phyloP scores from a whole-genome alignment of 768 basidiomycete genomes.

The Mycena vitilis region DNA sequence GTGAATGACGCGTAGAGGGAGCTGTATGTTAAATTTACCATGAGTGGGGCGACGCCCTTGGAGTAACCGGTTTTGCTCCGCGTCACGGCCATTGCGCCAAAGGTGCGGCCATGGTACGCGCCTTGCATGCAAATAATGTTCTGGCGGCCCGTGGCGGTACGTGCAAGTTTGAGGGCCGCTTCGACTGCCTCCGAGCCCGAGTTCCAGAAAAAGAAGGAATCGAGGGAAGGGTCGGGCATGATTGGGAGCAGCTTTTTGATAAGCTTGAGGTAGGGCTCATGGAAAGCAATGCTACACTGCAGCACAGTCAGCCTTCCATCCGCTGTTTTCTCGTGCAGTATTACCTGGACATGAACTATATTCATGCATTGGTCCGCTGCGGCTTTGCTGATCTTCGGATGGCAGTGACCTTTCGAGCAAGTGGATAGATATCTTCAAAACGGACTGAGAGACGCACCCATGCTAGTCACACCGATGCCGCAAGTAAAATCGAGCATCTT shows the following conservation, averaged over 20 bases:
- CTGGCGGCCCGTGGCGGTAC: slow-evolving; percentile 80
- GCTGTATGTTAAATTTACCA: slow-evolving; percentile 62
- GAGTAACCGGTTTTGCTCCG: slow-evolving; percentile 93
- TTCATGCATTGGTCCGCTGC: slow-evolving; percentile 90
- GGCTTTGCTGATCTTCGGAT: slow-evolving; percentile 86
- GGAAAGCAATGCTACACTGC: slow-evolving; percentile 91
- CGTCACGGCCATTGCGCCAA: slow-evolving; percentile 94
- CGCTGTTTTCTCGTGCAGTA: slow-evolving; percentile 18
- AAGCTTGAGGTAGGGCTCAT: slow-evolving; percentile 87
- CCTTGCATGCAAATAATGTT: slow-evolving; percentile 95
- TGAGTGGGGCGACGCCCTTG: slow-evolving; percentile 80
- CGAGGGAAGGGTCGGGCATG: slow-evolving; percentile 92
- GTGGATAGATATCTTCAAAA: background rate
- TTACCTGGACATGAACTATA: slow-evolving; percentile 82
- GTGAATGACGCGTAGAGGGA: background rate
- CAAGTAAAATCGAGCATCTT: slow-evolving; percentile 86
- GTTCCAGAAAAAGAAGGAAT: slow-evolving; percentile 98
- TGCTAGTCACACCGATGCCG: slow-evolving; percentile 89
- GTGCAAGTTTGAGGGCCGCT: slow-evolving; percentile 89
- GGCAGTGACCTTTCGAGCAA: slow-evolving; percentile 76
- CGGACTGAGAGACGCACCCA: slow-evolving; percentile 62
- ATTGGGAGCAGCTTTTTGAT: slow-evolving; percentile 86
- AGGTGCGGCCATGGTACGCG: slow-evolving; percentile 93
- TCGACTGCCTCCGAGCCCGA: slow-evolving; percentile 96
- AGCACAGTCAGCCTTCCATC: background rate